Percentiles rank a stretch among this genome's conserved stretches.
Evolutionary conservation across 163 green algal species (phyloP).

Genomic region (Scenedesmus sp.): DNA sequence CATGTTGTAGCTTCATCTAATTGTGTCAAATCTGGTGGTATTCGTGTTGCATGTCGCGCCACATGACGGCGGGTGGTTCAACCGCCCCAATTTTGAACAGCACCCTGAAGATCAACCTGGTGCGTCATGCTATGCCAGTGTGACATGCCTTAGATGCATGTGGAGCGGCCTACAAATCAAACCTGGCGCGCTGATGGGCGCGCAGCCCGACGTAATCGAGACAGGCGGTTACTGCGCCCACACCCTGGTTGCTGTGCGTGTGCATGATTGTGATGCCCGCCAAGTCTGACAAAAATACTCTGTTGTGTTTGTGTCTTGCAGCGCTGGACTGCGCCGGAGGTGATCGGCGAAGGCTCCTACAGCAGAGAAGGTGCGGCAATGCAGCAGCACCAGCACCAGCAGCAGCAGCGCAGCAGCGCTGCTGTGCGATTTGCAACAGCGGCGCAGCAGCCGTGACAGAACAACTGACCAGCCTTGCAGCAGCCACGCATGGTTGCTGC

Average conservation of each 20-base stretch:
- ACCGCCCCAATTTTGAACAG: slow-evolving; percentile 9
- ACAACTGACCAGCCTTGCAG: too few species aligned
- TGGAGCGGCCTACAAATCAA: too few species aligned
- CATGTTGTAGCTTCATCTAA: too few species aligned
- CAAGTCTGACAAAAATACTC: neutral
- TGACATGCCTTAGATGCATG: too few species aligned
- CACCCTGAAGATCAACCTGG: slow-evolving; percentile 51
- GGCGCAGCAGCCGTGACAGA: too few species aligned
- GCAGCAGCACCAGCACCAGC: neutral
- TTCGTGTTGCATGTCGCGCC: neutral
- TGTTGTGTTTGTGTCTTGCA: neutral
- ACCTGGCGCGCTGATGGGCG: too few species aligned
- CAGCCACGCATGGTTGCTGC: too few species aligned
- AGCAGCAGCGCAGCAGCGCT: neutral
- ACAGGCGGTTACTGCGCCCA: too few species aligned
- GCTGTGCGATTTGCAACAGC: too few species aligned
- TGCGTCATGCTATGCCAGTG: neutral
- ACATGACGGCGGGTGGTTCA: neutral
- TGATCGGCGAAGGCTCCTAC: slow-evolving; percentile 48
- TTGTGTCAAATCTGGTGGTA: too few species aligned
- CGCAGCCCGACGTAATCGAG: too few species aligned
- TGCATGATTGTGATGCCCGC: neutral
- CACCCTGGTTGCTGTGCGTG: too few species aligned
- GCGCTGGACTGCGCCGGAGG: slow-evolving; percentile 61
- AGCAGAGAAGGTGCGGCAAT: slow-evolving; percentile 5